Conservation (phyloP, 1,284 basidiomycete species). For the Cerioporus squamosus region DNA sequence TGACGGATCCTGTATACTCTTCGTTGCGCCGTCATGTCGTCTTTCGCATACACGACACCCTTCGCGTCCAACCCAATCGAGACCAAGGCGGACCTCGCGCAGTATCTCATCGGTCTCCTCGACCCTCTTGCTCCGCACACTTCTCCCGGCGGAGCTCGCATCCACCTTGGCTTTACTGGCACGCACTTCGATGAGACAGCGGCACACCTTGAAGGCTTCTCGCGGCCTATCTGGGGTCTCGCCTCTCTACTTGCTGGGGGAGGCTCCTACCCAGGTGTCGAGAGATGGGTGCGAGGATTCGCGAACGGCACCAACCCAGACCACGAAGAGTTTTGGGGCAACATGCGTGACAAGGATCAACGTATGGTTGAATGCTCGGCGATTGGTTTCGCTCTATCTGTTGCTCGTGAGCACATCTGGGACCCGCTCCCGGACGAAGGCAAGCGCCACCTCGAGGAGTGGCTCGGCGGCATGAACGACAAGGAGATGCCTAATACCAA, state of each 20-base stretch:
- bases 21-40: conserved; percentile 25
- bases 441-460: conserved; percentile 63
- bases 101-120: conserved; percentile 61
- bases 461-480: conserved; percentile 78
- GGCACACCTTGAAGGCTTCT: conserved; percentile 78
- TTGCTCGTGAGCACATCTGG: conserved; percentile 70
- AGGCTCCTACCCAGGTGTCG: conserved; percentile 54
- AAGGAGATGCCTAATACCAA: conserved; percentile 79
- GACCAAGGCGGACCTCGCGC: conserved; percentile 60
- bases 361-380: conserved; percentile 85
- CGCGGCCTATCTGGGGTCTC: conserved; percentile 78
- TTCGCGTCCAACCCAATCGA: conserved; percentile 62
- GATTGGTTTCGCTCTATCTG: conserved; percentile 72
- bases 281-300: conserved; percentile 70
- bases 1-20: background rate
- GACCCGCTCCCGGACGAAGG: conserved; percentile 57
- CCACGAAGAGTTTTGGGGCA: conserved; percentile 75
- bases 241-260: conserved; percentile 70
- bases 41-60: conserved; percentile 39
- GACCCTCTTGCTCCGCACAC: conserved; percentile 72
- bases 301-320: conserved; percentile 68
- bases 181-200: conserved; percentile 79
- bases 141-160: conserved; percentile 71
- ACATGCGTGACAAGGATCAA: conserved; percentile 77
- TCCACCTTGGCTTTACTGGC: conserved; percentile 73